Evolutionary conservation across 2,329 filamentous ascomycete species (phyloP), one percentile per base, ranked within the genome.

Genomic region (Aureobasidium musti): DNA sequence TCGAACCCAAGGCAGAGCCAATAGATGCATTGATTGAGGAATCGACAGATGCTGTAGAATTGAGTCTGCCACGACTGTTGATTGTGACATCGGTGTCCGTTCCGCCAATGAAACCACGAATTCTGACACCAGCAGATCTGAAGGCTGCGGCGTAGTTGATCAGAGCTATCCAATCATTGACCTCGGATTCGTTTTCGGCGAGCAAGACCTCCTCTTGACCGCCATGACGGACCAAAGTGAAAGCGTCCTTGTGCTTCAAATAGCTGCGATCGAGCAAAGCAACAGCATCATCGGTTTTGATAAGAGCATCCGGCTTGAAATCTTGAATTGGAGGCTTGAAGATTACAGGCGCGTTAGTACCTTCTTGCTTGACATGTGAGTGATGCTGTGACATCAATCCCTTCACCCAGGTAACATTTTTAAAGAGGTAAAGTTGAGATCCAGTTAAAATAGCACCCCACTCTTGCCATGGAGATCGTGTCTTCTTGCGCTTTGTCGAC

Each of bases 111-210:
- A 97, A 89, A 26, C 92, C 93, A 71, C 94, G 87, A 83, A 97
- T 96, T 50, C 92, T 87, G 6, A 98, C 92, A 14, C 94, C 93
- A 6, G 93, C 91, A 0, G 92, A 96, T 71, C 92, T 87, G 77
- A 98, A 98, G 0, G 95, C 91, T 10, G 95, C 93, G 39, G 94
- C 94, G 75, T 98, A 98, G 76, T 99, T 99, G 68, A 99, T 85
- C 74, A 97, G 95, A 8, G 91, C 91, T 33, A 99, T 82, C 95
- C 95, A 99, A 75, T 99, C 95, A 73, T 97, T 96, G 84, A 96
- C 88, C 73, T 99, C 95, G 1, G 87, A 82, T 73, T 99, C 95
- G 63, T 87, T 92, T 72, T 97, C 93, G 5, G 95, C 94, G 21
- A 98, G 81, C 43, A 99, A 89, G 0, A 94, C 89, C 75, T 99